Base-by-base conservation (phyloP, 345 rosid genomes). In the Capsella bursapastoris region DNA sequence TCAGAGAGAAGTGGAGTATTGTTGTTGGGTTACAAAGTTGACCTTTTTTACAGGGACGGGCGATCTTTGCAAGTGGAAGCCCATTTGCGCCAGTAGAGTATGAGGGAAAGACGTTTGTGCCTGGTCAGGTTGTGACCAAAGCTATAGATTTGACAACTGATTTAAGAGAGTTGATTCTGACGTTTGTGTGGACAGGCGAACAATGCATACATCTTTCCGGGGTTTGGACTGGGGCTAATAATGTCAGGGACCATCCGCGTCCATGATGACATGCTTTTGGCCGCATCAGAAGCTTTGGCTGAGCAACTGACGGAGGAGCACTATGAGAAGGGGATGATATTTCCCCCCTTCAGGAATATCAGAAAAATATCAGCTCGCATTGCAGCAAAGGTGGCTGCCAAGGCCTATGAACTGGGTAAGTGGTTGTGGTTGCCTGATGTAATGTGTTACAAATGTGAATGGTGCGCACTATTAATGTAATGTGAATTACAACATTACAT, bases 191-290 rank as follows among this genome's bases (percentile, higher is more conserved):
- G 57, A 44, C 89, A 91, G 98, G 92, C 96, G 51, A 94, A 94
- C 82, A 94, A 94, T 73, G 98, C 98, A 10, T 94, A 94, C 81
- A 87, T 94, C 65, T 94, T 91, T 86, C 98, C 98, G 34, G 98
- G 98, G 70, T 79, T 94, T 29, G 98, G 98, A 58, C 84, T 94
- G 71, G 98, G 98, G 57, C 81, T 94, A 75, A 85, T 94, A 55
- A 91, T 91, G 93, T 94, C 98, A 6, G 98, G 98, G 15, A 77
- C 98, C 15, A 91, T 94, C 57, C 98, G 97, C 5, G 96, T 90
- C 55, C 98, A 91, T 7, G 97, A 94, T 34, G 93, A 90, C 80
- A 89, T 94, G 98, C 96, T 94, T 77, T 83, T 94, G 65, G 96
- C 90, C 10, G 97, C 97, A 40, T 82, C 97, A 59, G 96, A 91